phyloP scores from a whole-genome alignment of 495 filamentous ascomycete species.

The Oleoguttula mirabilis region DNA sequence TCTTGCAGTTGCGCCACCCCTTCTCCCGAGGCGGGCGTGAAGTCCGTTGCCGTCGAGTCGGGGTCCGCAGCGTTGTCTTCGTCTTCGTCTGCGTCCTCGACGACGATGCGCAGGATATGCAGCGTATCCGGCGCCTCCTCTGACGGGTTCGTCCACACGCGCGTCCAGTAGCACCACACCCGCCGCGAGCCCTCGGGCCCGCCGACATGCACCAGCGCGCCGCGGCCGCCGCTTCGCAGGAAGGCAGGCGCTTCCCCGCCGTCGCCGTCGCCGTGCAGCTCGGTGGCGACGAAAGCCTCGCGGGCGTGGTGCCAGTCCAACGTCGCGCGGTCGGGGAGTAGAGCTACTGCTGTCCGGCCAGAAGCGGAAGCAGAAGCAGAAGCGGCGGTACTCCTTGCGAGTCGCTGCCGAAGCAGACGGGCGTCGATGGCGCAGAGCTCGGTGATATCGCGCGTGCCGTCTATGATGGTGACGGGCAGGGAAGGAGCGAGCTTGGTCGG shows the following conservation, averaged over 20 bases:
- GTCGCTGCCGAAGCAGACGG: conserved; percentile 29
- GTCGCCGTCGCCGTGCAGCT: conserved; percentile 40
- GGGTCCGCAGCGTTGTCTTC: not conserved
- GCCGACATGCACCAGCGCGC: conserved; percentile 24
- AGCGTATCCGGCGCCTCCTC: conserved; percentile 50
- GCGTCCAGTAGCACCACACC: conserved; percentile 73
- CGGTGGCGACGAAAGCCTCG: conserved; percentile 66
- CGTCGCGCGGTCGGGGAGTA: conserved; percentile 60
- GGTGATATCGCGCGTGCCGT: conserved; percentile 36
- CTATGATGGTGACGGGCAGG: conserved; percentile 32
- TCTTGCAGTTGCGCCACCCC: conserved; percentile 17
- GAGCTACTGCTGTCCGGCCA: conserved; percentile 44
- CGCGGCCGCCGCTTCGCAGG: not conserved
- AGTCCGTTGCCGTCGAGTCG: conserved; percentile 26
- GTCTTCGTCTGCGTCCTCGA: conserved; percentile 42
- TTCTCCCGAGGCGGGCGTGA: conserved; percentile 25
- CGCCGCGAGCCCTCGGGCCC: conserved; percentile 35
- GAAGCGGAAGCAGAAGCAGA: conserved; percentile 5
- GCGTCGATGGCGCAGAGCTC: conserved; percentile 49
- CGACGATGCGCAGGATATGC: conserved; percentile 65
- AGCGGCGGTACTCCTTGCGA: conserved; percentile 24
- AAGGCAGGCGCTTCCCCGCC: conserved; percentile 25
- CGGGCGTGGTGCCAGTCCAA: conserved; percentile 77
- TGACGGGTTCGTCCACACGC: conserved; percentile 48
- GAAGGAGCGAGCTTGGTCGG: conserved; percentile 31